Evolutionary conservation across 2,329 filamentous ascomycete genomes (phyloP), one percentile per base, ranked within the genome.

Genomic region (Phyllosticta ampelicida): DNA sequence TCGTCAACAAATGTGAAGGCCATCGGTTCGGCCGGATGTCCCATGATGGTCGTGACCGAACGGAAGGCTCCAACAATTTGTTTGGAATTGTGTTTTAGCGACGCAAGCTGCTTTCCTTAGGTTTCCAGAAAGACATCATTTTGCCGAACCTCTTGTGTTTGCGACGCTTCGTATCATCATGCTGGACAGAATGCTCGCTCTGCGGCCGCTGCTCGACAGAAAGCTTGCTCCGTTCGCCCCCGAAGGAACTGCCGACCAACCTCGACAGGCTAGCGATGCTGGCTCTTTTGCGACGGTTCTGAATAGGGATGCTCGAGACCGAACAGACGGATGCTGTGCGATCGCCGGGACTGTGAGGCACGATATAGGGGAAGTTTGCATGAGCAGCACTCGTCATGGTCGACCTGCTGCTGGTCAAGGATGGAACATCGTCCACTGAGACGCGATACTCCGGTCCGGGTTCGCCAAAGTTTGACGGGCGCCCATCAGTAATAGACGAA

Each of bases 51-150:
- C 36, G 36, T 44, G 36, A 44, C 36, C n/a, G 36, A 44, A 44
- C n/a, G 36, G n/a, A n/a, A 44, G 9, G 18, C 18, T 51, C 11
- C 18, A 8, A 51, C 19, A 11, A n/a, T n/a, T n/a, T 44, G 13
- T 16, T 13, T n/a, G 13, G 6, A 44, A 6, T 3, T 4, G 13
- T 10, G 5, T 3, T 48, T 44, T n/a, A 44, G 36, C 36, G 36
- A n/a, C 36, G 36, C 36, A 44, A 44, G 36, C 36, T 44, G 49
- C 16, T 52, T 36, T 71, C 69, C 62, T 70, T 71, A 9, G 66
- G 63, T 72, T 86, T 89, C 86, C 86, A 91, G 70, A 91, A 91
- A 65, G 86, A 84, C 78, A 90, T 84, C 75, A 90, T 78, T 55
- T 86, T 85, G 68, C 87, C 86, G 44, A 90, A 73, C 28, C 86